These are phyloP conservation scores for Pulveroboletus sp. DNA, from an alignment of 768 basidiomycete species.

Conservation along the genomic window DNA sequence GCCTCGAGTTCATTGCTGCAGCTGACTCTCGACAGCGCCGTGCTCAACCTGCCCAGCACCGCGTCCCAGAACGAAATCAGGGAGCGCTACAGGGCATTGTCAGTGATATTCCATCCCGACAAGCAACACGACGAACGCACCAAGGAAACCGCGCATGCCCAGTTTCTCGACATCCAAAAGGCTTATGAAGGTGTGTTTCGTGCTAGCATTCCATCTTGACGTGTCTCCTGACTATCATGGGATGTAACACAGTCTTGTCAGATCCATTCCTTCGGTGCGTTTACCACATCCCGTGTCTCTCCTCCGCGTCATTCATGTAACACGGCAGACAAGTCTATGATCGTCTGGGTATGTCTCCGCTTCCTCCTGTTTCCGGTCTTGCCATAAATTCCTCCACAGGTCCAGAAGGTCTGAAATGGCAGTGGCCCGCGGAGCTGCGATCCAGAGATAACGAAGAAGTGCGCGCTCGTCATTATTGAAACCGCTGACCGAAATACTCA, in stretches of 20 bases:
- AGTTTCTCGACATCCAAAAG: constrained; percentile 75
- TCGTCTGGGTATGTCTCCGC: constrained; percentile 49
- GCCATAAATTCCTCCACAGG: constrained; percentile 25
- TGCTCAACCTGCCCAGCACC: constrained; percentile 66
- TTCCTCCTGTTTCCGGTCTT: constrained; percentile 2
- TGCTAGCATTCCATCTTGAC: not conserved
- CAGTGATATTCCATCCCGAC: constrained; percentile 84
- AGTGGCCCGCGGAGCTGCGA: constrained; percentile 46
- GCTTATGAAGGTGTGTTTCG: constrained; percentile 68
- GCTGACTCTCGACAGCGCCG: constrained; percentile 36
- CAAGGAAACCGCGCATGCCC: constrained; percentile 60
- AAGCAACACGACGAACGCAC: constrained; percentile 61
- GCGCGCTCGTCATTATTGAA: constrained; percentile 18
- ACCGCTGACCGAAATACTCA: constrained; percentile 19
- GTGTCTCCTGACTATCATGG: constrained; percentile 13
- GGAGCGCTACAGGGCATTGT: constrained; percentile 68
- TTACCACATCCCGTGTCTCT: constrained; percentile 2
- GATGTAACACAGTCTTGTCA: constrained; percentile 54
- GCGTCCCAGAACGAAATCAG: constrained; percentile 70
- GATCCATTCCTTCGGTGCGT: constrained; percentile 68
- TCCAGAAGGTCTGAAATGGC: constrained; percentile 37
- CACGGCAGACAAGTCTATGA: constrained; percentile 68
- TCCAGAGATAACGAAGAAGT: constrained; percentile 50
- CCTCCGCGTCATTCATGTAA: constrained; percentile 4
- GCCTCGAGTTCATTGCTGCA: not conserved